phyloP scores from a whole-genome alignment of 345 rosid species.

The Eucalyptus viminalis region DNA sequence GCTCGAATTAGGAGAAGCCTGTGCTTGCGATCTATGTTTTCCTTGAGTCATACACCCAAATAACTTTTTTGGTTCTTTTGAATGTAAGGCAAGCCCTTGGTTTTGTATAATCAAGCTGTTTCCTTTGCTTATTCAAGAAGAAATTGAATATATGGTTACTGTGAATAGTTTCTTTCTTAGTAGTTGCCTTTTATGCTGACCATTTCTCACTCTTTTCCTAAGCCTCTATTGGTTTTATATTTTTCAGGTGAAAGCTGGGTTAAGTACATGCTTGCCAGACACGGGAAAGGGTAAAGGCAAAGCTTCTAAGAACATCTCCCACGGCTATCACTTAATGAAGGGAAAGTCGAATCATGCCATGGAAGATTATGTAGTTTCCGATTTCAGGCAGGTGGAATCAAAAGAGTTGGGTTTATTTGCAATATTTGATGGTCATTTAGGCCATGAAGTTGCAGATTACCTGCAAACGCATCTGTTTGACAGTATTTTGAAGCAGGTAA shows the following conservation, averaged over 20 bases:
- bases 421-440: slow-evolving; percentile 83
- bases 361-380: slow-evolving; percentile 73
- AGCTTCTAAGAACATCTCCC: slow-evolving; percentile 42
- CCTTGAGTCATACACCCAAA: neutral
- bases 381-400: slow-evolving; percentile 32
- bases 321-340: slow-evolving; percentile 62
- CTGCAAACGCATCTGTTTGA: slow-evolving; percentile 57
- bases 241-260: slow-evolving; percentile 43
- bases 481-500: slow-evolving; percentile 68
- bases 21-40: neutral
- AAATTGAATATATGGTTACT: neutral
- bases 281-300: slow-evolving; percentile 77
- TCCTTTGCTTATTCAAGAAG: neutral
- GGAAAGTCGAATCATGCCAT: slow-evolving; percentile 76
- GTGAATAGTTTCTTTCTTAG: neutral
- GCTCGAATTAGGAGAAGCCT: neutral
- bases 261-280: slow-evolving; percentile 33
- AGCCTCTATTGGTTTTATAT: neutral
- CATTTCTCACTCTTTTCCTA: neutral
- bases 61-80: neutral
- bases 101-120: neutral
- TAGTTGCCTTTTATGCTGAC: neutral
- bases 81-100: neutral
- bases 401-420: slow-evolving; percentile 75
- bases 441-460: slow-evolving; percentile 72